Percentiles rank a stretch among this genome's conserved stretches.
Evolutionary conservation across 495 filamentous ascomycete species (phyloP).

Genomic region (Hypoxylon trugodes): DNA sequence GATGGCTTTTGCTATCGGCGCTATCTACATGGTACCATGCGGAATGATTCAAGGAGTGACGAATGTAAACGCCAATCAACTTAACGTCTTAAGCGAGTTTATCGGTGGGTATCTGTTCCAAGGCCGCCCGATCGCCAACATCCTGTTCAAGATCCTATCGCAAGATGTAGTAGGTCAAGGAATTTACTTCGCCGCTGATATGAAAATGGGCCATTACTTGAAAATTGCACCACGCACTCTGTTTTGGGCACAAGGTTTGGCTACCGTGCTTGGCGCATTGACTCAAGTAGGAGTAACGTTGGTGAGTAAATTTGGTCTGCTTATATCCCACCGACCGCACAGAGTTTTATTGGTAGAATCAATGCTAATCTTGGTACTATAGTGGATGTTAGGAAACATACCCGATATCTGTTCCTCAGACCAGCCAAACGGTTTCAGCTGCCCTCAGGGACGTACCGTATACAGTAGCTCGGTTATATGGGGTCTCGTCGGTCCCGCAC

Average conservation of each 20-base stretch:
- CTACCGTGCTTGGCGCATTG: conserved; percentile 37
- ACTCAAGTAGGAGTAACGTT: conserved; percentile 39
- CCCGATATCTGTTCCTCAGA: conserved; percentile 34
- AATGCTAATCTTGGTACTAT: neutral
- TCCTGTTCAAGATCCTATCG: conserved; percentile 43
- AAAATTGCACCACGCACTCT: conserved; percentile 41
- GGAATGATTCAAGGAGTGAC: conserved; percentile 45
- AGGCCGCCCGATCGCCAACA: conserved; percentile 40
- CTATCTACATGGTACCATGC: conserved; percentile 45
- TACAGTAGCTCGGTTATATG: conserved; percentile 44
- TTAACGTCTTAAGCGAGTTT: conserved; percentile 44
- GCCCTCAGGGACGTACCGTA: conserved; percentile 43
- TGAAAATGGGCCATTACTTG: conserved; percentile 46
- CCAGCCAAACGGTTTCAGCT: conserved; percentile 43
- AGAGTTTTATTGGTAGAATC: no score
- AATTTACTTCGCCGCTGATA: conserved; percentile 40
- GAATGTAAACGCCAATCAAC: conserved; percentile 41
- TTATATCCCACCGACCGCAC: no score
- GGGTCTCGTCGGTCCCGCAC: conserved; percentile 39
- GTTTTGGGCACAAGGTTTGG: conserved; percentile 41
- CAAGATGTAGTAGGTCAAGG: conserved; percentile 44
- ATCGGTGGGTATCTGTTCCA: conserved; percentile 46
- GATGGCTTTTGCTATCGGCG: conserved; percentile 44
- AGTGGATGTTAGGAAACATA: conserved; percentile 50
- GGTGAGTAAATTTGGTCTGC: conserved; percentile 13